Base-by-base conservation (phyloP, 2,329 filamentous ascomycete genomes). In the Monilinia fructigena region DNA sequence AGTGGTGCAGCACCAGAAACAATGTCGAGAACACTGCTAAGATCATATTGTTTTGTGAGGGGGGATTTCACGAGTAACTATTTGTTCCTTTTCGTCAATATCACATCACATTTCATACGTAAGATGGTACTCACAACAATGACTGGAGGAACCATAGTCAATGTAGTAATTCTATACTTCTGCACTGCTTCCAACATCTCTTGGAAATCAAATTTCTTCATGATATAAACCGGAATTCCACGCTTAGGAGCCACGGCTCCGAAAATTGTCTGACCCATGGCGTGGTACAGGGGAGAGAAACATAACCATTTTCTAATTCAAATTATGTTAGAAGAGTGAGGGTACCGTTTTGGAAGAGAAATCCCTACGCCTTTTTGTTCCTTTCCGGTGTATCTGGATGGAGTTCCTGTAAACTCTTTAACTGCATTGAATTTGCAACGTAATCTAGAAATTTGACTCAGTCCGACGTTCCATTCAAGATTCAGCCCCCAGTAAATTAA, bases 1-100 rank as follows among this genome's bases (percentile, higher is more conserved):
- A 97, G 80, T 0, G 93, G 93, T 1, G 93, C 93, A 28, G 93
- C 93, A 31, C 91, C 93, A 2, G 86, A 93, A 77, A 92, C 93
- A 80, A 96, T 82, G 83, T 92, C 92, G 60, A 88, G 87, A 18
- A 97, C 74, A 10, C 84, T 88, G 23, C 85, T 81, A 2, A 88
- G 76, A 72, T 88, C 82, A 71, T 82, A 86, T 2, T 81, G 76
- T 40, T 77, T 75, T 0, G 81, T 81, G 53, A 82, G 81, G 0
- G 82, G 81, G n/a, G 82, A 78, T 74, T 88, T 88, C n/a, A 80
- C 81, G 68, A 88, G 79, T 75, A 87, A 50, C 97, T 82, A 77
- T 5, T 8, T 0, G 5, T 18, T 47, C n/a, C 0, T 23, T 1
- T 2, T 18, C 1, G 31, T 50, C 5, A 55, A 8, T 20, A 7